Base-by-base conservation (phyloP, 306 rosid species). In the Cicer pinnatifidum region DNA sequence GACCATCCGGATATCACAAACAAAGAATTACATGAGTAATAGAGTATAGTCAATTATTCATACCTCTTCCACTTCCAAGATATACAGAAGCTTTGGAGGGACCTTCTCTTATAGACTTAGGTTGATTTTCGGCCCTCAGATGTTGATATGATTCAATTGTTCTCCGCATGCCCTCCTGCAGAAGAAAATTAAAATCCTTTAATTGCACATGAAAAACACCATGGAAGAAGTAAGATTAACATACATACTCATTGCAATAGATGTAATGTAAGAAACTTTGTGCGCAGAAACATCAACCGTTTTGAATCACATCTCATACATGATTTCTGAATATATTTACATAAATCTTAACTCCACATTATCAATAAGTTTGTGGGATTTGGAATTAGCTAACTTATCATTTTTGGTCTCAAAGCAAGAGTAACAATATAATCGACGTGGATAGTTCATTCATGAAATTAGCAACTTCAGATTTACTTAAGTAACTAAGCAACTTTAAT, bases 51-150 rank as follows among this genome's bases (percentile, higher is more conserved):
- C 28, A 9, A 80, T 58, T 73, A 38, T 77, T 54, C 84, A 72
- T 83, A 88, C 99, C 90, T 54, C 73, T 91, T 75, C 99, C 99
- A 53, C 89, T 86, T 75, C 98, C 94, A 78, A 91, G 97, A 78
- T 80, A 90, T 35, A 80, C 16, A 71, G 82, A 88, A 82, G 90
- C 97, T 88, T 87, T 95, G 47, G 99, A 95, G 57, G 93, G 90
- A 23, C 96, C 93, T 81, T 85, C 88, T 80, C 95, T 85, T 87
- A 78, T 82, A 46, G 74, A 69, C 80, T 81, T 83, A 20, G 47
- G 80, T 66, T 11, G 86, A 80, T 77, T 77, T 71, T 90, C 89
- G 12, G 96, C 93, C 85, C 86, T 88, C 84, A 95, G 82, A 80
- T 90, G 93, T 77, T 93, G 82, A 69, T 83, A 95, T 66, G 99